Percentiles rank a stretch among this genome's conserved stretches.
phyloP scores from a whole-genome alignment of 441 rosid genomes.

The Pelargonium cotyledonis region DNA sequence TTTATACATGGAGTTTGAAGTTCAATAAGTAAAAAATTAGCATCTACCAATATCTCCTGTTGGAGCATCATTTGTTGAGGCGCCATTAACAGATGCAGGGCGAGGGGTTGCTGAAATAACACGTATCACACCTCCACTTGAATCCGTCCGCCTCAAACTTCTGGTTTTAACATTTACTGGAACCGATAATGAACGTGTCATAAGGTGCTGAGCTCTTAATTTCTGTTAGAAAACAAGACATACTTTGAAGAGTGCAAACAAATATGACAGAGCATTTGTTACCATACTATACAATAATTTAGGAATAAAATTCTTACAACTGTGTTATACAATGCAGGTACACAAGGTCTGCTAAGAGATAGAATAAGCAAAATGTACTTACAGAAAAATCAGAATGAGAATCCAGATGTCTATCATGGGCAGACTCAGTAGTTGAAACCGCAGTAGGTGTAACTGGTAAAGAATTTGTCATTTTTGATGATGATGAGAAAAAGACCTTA shows the following conservation, averaged over 20 bases:
- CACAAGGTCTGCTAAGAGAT: neutral
- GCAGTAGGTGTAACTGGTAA: conserved; percentile 35
- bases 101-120: conserved; percentile 36
- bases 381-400: conserved; percentile 21
- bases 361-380: conserved; percentile 16
- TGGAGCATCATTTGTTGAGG: conserved; percentile 21
- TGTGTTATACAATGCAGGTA: neutral
- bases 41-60: conserved; percentile 27
- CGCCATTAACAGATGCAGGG: conserved; percentile 21
- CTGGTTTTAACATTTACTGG: conserved; percentile 39
- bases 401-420: conserved; percentile 19
- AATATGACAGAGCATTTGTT: neutral
- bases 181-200: conserved; percentile 45
- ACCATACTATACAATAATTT: too few relatives aligned
- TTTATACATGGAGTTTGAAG: neutral
- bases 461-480: conserved; percentile 33
- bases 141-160: conserved; percentile 38
- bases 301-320: too few relatives aligned
- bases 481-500: conserved; percentile 27
- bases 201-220: conserved; percentile 28
- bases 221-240: conserved; percentile 25
- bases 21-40: conserved; percentile 5
- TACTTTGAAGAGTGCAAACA: neutral
- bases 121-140: conserved; percentile 40
- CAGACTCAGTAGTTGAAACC: conserved; percentile 20